Percentiles rank a stretch among this genome's conserved stretches.
These are phyloP conservation scores for Boletus subcaerulescens DNA, from an alignment of 768 basidiomycete genomes.

Conservation along the genomic window DNA sequence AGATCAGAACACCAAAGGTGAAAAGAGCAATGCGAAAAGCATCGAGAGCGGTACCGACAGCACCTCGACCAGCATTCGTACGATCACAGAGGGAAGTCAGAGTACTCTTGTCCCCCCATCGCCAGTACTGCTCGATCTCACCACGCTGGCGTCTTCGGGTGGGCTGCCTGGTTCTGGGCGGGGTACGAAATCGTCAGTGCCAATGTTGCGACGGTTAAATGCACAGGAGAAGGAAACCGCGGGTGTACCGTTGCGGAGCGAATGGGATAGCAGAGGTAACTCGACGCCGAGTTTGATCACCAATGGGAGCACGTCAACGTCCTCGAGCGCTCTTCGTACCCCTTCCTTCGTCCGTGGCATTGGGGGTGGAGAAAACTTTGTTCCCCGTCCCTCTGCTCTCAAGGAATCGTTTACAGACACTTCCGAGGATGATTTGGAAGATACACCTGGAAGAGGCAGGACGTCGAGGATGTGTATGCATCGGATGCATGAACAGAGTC, in stretches of 20 bases:
- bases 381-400: slow-evolving; percentile 19
- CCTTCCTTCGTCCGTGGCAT: slow-evolving; percentile 3
- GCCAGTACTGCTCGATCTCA: slow-evolving; percentile 3
- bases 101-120: slow-evolving; percentile 13
- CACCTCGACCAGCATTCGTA: slow-evolving; percentile 20
- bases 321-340: slow-evolving; percentile 14
- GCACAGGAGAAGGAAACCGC: slow-evolving; percentile 7
- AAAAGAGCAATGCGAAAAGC: not conserved
- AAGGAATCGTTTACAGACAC: slow-evolving; percentile 19
- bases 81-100: slow-evolving; percentile 20
- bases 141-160: slow-evolving; percentile 8
- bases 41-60: slow-evolving; percentile 17
- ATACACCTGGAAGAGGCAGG: not conserved
- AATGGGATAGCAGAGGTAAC: not conserved
- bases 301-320: slow-evolving; percentile 15
- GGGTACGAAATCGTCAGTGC: slow-evolving; percentile 5
- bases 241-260: not conserved
- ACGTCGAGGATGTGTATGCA: not conserved
- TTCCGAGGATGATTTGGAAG: slow-evolving; percentile 19
- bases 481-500: slow-evolving; percentile 4
- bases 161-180: not conserved
- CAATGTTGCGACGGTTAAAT: slow-evolving; percentile 20
- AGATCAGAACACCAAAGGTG: not conserved
- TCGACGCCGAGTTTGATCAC: slow-evolving; percentile 27
- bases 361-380: slow-evolving; percentile 6